phyloP scores from a whole-genome alignment of 371 early-diverging fungal genomes.

The Phascolomyces articulosus region DNA sequence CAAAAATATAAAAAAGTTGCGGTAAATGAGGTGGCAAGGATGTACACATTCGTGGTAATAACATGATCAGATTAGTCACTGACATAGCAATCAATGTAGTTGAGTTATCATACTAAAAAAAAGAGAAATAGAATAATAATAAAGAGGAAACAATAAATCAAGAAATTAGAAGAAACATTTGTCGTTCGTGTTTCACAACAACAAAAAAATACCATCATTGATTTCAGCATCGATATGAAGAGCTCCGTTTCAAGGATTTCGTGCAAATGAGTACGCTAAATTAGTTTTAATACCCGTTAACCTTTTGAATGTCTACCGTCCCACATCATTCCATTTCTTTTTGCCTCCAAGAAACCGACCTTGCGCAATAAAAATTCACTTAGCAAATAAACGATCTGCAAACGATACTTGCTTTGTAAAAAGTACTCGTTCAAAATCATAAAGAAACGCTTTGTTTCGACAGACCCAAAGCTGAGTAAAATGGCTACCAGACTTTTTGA shows the following conservation, averaged over 20 bases:
- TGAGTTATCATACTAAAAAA: slow-evolving; percentile 62
- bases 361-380: slow-evolving; percentile 62
- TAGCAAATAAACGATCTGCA: slow-evolving; percentile 58
- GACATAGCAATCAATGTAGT: slow-evolving; percentile 64
- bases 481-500: slow-evolving; percentile 39
- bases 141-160: not conserved
- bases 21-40: slow-evolving; percentile 59
- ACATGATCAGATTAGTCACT: slow-evolving; percentile 66
- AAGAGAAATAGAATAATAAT: not conserved
- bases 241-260: slow-evolving; percentile 64
- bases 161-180: not conserved
- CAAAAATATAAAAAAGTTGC: slow-evolving; percentile 61
- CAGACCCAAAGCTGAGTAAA: slow-evolving; percentile 39
- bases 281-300: not conserved
- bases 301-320: not conserved
- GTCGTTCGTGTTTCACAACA: not conserved
- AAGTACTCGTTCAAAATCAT: slow-evolving; percentile 55
- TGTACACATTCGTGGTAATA: slow-evolving; percentile 68
- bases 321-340: too few relatives aligned
- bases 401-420: slow-evolving; percentile 54
- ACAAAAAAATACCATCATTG: slow-evolving; percentile 51
- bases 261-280: slow-evolving; percentile 60
- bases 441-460: slow-evolving; percentile 56
- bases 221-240: slow-evolving; percentile 58
- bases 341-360: slow-evolving; percentile 30